Base-by-base conservation (phyloP, 768 basidiomycete species). In the Boletus sp. region DNA sequence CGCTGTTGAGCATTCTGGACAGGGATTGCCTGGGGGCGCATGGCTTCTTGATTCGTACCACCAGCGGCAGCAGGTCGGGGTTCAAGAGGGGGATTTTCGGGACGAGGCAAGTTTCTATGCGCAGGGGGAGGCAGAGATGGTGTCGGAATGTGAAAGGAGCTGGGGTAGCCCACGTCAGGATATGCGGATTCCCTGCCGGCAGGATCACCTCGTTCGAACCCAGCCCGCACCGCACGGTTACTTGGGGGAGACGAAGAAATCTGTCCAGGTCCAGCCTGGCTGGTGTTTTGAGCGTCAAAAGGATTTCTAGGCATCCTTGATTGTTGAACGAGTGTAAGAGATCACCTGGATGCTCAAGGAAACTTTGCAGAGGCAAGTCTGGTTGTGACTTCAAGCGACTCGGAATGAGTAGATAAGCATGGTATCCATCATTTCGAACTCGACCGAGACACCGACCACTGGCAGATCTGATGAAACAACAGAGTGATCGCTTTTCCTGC, bases 1-100 rank as follows among this genome's bases (percentile, higher is more conserved):
- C 66, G 69, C 50, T 70, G 74, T 4, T 60, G 69, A 48, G 52
- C 8, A 18, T 60, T 57, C 40, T 63, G 56, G 39, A 67, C 29
- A 24, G 67, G 64, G 20, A 50, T 58, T 35, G 58, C 56, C 4
- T 48, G 50, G 2, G 64, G 66, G 15, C 66, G 67, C 35, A 28
- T 24, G 28, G 20, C 5, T 11, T 55, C 55, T n/a, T 46, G 55
- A 18, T 20, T 30, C 4, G 28, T 20, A 39, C 11, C 33, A 60
- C 58, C 49, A 47, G 59, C 17, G 54, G 59, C 29, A 12, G 18
- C 10, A 14, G 46, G 45, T 5, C 6, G 45, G 28, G 52, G n/a
- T 47, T 29, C 44, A 18, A 36, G 47, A 14, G 55, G 33, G 18
- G 35, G 29, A 42, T 41, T 18, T 33, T 58, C 30, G 15, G 46